Evolutionary conservation across 1,284 basidiomycete genomes (phyloP), one percentile per base, ranked within the genome.

Genomic region (Ganoderma multipileum): DNA sequence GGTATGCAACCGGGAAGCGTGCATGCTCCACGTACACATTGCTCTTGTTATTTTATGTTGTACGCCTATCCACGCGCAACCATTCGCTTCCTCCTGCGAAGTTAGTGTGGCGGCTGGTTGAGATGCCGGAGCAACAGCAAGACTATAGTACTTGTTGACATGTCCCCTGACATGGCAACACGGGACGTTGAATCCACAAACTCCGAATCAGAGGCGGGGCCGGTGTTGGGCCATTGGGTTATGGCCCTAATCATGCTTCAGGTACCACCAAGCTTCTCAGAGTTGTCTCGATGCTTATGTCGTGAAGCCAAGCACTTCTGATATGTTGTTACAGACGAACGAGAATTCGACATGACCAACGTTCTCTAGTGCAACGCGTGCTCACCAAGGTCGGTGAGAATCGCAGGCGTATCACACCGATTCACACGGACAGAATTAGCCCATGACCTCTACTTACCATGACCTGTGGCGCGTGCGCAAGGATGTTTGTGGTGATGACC

Each of bases 401-500:
- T 33, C 28, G 23, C 26, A 30, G 23, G 52, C 12, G 50, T 16
- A 54, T 28, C 52, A 54, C 52, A 55, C 28, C 28, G 52, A 18
- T 18, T 28, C 52, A 54, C 52, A 55, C 28, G 52, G 52, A 18
- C 30, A 33, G 52, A 55, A 55, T 55, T 30, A 55, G 52, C 52
- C 52, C 18, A 55, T 30, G 23, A 14, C 28, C 52, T 55, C 16
- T 16, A 55, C 16, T 16, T 33, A 33, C 33, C 4, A 5, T 30
- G 28, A 30, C 52, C 52, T 33, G 52, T 54, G 26, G 52, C 52
- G 52, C 52, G 52, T 55, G 52, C 52, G 28, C 52, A 55, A 33
- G 30, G 18, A 55, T 4, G 30, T 30, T 16, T 16, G 9, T 33
- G 52, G 23, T 38, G n/a, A 36, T 39, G 57, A 59, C 36, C 38